Evolutionary conservation across 2,329 filamentous ascomycete genomes (phyloP), one percentile per base, ranked within the genome.

Genomic region (Orbilia javanica): DNA sequence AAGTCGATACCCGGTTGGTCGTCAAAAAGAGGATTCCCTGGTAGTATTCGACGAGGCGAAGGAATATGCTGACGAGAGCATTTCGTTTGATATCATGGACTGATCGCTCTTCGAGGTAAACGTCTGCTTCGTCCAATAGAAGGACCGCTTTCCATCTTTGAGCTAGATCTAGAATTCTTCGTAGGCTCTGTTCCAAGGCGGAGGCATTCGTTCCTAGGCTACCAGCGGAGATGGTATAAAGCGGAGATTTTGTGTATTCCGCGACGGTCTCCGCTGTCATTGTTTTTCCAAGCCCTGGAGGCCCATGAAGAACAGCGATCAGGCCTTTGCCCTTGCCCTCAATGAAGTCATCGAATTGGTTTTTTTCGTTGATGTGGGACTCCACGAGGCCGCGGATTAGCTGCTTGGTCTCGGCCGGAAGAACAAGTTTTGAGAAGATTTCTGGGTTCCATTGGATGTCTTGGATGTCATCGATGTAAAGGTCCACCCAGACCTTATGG

Each of bases 21-120:
- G 87, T 88, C 3, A 88, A 82, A 81, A 86, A 87, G 5, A 87
- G 80, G 3, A 87, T 83, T 20, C 86, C 86, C 1, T 83, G 82
- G 79, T 86, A 87, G 81, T 87, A 87, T 80, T 87, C 86, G 0
- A 87, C 82, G 0, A 86, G 83, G 3, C 85, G 83, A 3, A 87
- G 82, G 80, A 87, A 87, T 18, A 63, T 70, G 18, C 53, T 57
- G n/a, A 66, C 57, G 18, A 85, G 69, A 27, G 80, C 80, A 46
- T 85, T 85, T 2, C 83, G 82, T 71, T 84, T 81, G 2, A 85
- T 80, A 77, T 85, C 83, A 65, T 83, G 79, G 4, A 81, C 74
- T 7, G 80, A 64, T 7, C 79, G 79, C 20, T 80, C 80, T 60
- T 83, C 82, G 0, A 84, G 81, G 42, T 82, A 83, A 3, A 83